Percentiles rank a stretch among this genome's conserved stretches.
Conservation (phyloP, 2,329 filamentous ascomycete genomes). For the Aureobasidium sp. region DNA sequence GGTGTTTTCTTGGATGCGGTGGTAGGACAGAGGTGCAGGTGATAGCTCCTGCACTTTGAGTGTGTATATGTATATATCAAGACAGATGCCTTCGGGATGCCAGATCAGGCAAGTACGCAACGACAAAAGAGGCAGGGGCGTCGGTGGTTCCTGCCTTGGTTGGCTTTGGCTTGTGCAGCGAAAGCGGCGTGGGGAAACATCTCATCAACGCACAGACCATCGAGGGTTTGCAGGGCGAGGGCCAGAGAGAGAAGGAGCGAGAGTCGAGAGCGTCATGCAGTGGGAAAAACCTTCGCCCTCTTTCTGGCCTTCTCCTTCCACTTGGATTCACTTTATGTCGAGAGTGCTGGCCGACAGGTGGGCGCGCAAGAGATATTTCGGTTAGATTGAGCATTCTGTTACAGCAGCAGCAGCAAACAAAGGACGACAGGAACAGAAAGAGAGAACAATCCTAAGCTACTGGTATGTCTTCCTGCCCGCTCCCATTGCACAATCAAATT, state of each 20-base stretch:
- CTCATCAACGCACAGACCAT: background rate
- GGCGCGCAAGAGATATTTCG: conserved; percentile 41
- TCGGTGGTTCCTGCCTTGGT: background rate
- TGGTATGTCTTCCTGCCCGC: background rate
- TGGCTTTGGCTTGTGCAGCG: no score
- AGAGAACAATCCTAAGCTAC: conserved; percentile 15
- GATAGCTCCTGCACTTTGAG: no score
- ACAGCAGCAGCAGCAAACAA: background rate
- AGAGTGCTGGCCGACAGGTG: conserved; percentile 47
- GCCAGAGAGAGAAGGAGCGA: background rate
- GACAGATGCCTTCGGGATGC: background rate
- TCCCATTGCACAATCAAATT: background rate
- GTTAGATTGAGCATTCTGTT: conserved; percentile 28
- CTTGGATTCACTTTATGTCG: conserved; percentile 12
- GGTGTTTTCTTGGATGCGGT: no score
- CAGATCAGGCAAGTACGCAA: background rate
- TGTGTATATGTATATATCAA: background rate
- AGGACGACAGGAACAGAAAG: background rate
- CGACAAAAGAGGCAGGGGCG: background rate
- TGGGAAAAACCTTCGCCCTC: conserved; percentile 7
- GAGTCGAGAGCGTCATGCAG: conserved; percentile 13
- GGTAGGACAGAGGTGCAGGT: background rate
- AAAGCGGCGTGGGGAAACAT: conserved; percentile 8
- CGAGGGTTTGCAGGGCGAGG: no score
- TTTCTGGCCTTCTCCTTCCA: background rate